Evolutionary conservation across 192 early-diverging fungal genomes (phyloP).

Genomic region (Rhizoclosmatium sp.): DNA sequence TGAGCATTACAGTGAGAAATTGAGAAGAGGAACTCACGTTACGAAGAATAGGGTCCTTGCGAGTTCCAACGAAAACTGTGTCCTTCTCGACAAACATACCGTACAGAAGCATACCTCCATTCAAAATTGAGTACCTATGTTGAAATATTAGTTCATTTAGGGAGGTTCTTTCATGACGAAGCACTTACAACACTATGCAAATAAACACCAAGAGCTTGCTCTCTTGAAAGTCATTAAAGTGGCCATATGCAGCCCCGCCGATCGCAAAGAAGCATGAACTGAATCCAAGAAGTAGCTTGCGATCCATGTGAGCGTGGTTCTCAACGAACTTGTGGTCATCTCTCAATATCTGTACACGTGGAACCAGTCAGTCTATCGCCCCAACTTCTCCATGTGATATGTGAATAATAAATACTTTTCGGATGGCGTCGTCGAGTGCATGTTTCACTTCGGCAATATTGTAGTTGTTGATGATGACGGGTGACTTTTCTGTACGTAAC

Average conservation of each 20-base stretch:
- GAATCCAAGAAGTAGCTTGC: constrained; percentile 84
- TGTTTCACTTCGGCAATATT: constrained; percentile 56
- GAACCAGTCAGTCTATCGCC: not conserved
- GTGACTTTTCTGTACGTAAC: constrained; percentile 26
- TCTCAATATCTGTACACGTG: not conserved
- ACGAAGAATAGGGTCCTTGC: constrained; percentile 40
- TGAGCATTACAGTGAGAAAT: not conserved
- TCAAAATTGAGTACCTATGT: constrained; percentile 46
- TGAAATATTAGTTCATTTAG: not conserved
- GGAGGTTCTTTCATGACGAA: not conserved
- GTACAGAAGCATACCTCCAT: constrained; percentile 46
- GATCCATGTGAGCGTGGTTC: constrained; percentile 82
- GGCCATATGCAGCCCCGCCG: constrained; percentile 54
- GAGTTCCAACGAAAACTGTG: constrained; percentile 49
- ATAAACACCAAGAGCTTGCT: constrained; percentile 46
- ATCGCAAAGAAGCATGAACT: constrained; percentile 76
- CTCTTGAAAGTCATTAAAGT: constrained; percentile 52
- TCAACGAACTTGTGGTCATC: constrained; percentile 54
- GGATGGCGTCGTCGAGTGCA: constrained; percentile 50
- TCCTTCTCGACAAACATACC: constrained; percentile 47
- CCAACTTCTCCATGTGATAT: not conserved
- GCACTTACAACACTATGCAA: constrained; percentile 37
- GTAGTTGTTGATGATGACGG: constrained; percentile 47
- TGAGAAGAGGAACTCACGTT: constrained; percentile 23
- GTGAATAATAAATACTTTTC: constrained; percentile 29